Conservation (phyloP, 129 eudicot species). For the Erigeron canadensis region DNA sequence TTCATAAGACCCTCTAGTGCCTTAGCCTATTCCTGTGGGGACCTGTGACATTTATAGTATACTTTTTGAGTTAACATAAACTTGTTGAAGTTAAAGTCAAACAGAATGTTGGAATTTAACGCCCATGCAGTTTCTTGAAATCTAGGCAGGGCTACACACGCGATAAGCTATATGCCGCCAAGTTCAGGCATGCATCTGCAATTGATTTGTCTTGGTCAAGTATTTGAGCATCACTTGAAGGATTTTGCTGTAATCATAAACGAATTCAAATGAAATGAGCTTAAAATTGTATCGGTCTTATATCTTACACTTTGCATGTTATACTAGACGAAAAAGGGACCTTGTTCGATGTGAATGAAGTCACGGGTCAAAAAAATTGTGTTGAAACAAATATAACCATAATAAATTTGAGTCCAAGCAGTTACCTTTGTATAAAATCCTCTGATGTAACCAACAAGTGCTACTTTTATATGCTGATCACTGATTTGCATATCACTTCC, state of each 20-base stretch:
- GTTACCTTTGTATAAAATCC: conserved; percentile 57
- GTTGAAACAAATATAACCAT: too few species aligned
- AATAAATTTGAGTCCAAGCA: too few species aligned
- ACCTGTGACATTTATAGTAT: not conserved
- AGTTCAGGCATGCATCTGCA: too few species aligned
- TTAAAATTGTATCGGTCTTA: too few species aligned
- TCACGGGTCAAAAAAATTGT: too few species aligned
- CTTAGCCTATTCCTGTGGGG: not conserved
- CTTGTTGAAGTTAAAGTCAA: not conserved
- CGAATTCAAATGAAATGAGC: too few species aligned
- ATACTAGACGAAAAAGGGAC: too few species aligned
- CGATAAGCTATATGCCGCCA: not conserved
- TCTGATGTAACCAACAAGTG: conserved; percentile 70
- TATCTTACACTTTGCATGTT: too few species aligned
- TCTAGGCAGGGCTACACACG: not conserved
- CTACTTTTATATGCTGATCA: conserved; percentile 40
- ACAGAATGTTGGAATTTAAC: not conserved
- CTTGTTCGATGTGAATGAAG: too few species aligned
- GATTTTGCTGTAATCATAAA: too few species aligned
- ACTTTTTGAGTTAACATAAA: not conserved
- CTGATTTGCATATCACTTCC: conserved; percentile 27
- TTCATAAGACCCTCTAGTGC: not conserved
- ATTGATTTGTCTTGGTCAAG: too few species aligned
- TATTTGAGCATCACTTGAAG: too few species aligned
- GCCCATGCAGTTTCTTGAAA: not conserved